Percentiles rank a stretch among this genome's conserved stretches.
Evolutionary conservation across 129 eudicot genomes (phyloP).

Genomic region (Helianthus tuberosus): DNA sequence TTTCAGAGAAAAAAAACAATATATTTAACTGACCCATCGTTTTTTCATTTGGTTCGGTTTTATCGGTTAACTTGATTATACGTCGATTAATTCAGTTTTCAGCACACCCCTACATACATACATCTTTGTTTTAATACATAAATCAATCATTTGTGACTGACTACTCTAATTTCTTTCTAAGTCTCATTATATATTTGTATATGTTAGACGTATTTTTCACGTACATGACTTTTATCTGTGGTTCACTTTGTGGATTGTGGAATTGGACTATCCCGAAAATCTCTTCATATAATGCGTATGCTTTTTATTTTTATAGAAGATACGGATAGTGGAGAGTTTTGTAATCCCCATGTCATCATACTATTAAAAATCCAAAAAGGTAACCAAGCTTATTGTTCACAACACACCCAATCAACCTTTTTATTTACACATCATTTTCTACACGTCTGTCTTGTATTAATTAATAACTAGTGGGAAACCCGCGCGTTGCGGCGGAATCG

Average conservation of each 20-base stretch:
- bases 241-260: conserved; percentile 21
- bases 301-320: conserved; percentile 10
- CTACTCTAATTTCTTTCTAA: no score
- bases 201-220: conserved; percentile 1
- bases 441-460: neutral
- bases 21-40: no score
- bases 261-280: conserved; percentile 13
- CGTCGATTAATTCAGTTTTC: no score
- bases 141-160: no score
- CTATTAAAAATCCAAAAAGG: neutral
- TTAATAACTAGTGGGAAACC: no score
- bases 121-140: no score
- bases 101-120: no score
- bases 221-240: conserved; percentile 13
- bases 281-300: conserved; percentile 27
- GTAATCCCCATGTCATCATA: conserved; percentile 28
- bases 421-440: conserved; percentile 6
- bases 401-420: conserved; percentile 16
- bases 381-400: conserved; percentile 7
- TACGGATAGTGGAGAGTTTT: conserved; percentile 18
- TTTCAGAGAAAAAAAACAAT: no score
- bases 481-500: no score
- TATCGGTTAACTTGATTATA: no score
- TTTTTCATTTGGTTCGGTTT: no score
- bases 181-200: no score